A percentile compares a stretch with the other conserved stretches of the same genome.
These are phyloP conservation scores for Rhizopus arrhizus DNA, from an alignment of 371 early-diverging fungal genomes.

Conservation along the genomic window DNA sequence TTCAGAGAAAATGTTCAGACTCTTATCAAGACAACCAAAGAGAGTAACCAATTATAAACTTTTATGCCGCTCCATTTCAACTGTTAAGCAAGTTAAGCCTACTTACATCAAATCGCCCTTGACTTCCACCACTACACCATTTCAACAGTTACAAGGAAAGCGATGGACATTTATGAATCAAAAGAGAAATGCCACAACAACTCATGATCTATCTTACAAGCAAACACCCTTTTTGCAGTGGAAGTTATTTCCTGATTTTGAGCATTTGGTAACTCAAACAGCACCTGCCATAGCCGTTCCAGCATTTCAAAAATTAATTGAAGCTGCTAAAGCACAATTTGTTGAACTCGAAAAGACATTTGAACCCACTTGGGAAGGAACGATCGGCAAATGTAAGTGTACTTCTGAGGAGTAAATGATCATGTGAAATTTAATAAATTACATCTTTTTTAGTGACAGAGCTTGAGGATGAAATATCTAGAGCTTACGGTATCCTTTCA, in stretches of 20 bases:
- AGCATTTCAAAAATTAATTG: conserved; percentile 50
- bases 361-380: conserved; percentile 66
- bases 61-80: conserved; percentile 19
- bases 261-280: conserved; percentile 38
- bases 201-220: conserved; percentile 6
- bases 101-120: not conserved
- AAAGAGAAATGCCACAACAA: conserved; percentile 2
- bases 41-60: conserved; percentile 17
- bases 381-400: conserved; percentile 57
- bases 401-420: not conserved
- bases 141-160: conserved; percentile 2
- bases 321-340: conserved; percentile 51
- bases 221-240: conserved; percentile 51
- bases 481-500: conserved; percentile 58
- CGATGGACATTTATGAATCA: conserved; percentile 3
- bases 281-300: conserved; percentile 58
- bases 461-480: conserved; percentile 58
- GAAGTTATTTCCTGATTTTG: conserved; percentile 62
- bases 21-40: conserved; percentile 11
- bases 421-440: not conserved
- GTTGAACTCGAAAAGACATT: conserved; percentile 51
- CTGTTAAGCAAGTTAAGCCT: not conserved
- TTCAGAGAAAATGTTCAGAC: conserved; percentile 20
- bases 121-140: not conserved
- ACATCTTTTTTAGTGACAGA: conserved; percentile 44